phyloP scores from a whole-genome alignment of 148 eudicot genomes.

The Vaccinium vitisidaea region DNA sequence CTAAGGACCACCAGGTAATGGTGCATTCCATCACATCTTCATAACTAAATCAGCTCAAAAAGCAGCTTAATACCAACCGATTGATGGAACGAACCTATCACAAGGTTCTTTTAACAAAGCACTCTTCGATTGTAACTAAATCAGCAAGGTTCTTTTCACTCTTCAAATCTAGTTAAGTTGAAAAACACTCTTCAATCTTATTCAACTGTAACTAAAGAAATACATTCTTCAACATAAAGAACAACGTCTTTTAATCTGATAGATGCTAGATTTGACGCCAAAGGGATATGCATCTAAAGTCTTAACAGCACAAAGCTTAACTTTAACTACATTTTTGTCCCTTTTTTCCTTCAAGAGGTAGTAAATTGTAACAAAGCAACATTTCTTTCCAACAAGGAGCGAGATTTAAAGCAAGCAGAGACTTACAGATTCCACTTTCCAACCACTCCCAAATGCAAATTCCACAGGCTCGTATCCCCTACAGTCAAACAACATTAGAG shows the following conservation, averaged over 20 bases:
- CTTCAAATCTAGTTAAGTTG: background rate
- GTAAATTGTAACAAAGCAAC: background rate
- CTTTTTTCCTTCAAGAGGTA: background rate
- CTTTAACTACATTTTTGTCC: background rate
- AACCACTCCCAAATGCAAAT: constrained; percentile 62
- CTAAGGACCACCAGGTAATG: background rate
- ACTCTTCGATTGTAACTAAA: background rate
- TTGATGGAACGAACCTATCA: background rate
- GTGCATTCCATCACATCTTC: background rate
- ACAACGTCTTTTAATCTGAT: background rate
- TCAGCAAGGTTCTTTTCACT: background rate
- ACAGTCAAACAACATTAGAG: constrained; percentile 84
- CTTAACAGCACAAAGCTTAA: background rate
- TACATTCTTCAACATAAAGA: background rate
- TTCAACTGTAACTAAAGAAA: background rate
- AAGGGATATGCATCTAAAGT: background rate
- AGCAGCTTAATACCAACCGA: background rate
- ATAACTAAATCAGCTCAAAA: background rate
- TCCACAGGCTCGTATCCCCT: constrained; percentile 83
- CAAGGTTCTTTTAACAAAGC: too few species aligned
- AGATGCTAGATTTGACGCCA: constrained; percentile 3
- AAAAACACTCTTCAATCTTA: background rate
- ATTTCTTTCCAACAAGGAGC: background rate
- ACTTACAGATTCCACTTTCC: constrained; percentile 87
- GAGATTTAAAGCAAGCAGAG: background rate